Evolutionary conservation across 129 eudicot species (phyloP), one percentile per base, ranked within the genome.

Genomic region (Scalesia atractyloides): DNA sequence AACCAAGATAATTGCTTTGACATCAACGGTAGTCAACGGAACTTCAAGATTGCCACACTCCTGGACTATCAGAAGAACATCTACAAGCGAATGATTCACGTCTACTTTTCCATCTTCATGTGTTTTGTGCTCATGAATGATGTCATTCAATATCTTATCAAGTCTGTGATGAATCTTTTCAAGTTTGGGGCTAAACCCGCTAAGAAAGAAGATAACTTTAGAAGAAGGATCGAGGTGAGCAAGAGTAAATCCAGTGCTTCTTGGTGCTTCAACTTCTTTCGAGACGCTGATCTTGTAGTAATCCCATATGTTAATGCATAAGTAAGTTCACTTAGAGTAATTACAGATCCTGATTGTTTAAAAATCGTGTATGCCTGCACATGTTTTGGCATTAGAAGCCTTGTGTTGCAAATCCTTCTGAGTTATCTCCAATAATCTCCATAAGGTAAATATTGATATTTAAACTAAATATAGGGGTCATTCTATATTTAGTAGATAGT

Each of bases 1-100:
- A 14, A 80, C 84, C 80, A 80, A 46, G 73, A 80, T 74, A 26
- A 74, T 51, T 63, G 84, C 84, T 80, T 80, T 80, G 73, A 80
- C 52, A 43, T 80, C 68, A 64, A 61, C 79, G 57, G 47, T 59
- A 20, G 84, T 74, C 59, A 80, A 68, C 0, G 84, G 72, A 54
- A 74, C 58, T 41, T 74, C 80, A 60, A 80, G 80, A 47, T 62
- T 65, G 15, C 50, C 74, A 19, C 36, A 19, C 48, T 74, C 76
- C 49, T 43, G 50, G 68, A 80, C 34, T 43, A 70, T 80, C 47
- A 80, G 33, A 75, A 80, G 80, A 39, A 22, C 62, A 19, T 80
- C 75, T 17, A 68, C 26, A 5, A 80, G 61, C 20, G 62, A 58
- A 70, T 70, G 80, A 67, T 58, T 39, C 11, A 3, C 43, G 16